Evolutionary conservation across 768 basidiomycete genomes (phyloP).

Genomic region (Mycena vulgaris): DNA sequence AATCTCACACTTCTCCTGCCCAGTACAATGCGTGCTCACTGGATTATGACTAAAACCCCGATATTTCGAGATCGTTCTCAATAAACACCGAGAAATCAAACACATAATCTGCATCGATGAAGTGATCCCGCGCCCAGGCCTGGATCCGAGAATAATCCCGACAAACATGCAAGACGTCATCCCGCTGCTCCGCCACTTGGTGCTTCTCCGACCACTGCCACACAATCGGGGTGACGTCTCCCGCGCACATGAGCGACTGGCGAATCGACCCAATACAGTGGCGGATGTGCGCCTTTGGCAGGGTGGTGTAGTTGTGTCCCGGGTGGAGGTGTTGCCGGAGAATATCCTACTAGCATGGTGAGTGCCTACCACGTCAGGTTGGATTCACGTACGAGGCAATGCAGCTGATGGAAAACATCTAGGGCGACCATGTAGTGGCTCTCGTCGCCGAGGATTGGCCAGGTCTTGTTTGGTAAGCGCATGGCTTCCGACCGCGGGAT

Average conservation of each 20-base stretch:
- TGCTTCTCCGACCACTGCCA: conserved; percentile 22
- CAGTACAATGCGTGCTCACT: too few relatives aligned
- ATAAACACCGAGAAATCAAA: neutral
- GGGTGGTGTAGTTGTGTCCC: conserved; percentile 40
- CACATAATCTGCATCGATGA: too few relatives aligned
- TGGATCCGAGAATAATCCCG: conserved; percentile 3
- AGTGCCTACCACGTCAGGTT: too few relatives aligned
- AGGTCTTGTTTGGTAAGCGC: conserved; percentile 43
- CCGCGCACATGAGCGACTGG: conserved; percentile 43
- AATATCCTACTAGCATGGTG: conserved; percentile 27
- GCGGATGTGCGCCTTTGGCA: neutral
- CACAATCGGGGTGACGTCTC: conserved; percentile 42
- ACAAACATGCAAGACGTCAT: conserved; percentile 25
- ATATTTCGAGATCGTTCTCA: too few relatives aligned
- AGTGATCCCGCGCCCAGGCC: conserved; percentile 7
- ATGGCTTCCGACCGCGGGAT: conserved; percentile 41
- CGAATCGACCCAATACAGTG: conserved; percentile 47
- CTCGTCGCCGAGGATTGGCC: conserved; percentile 43
- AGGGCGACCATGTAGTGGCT: conserved; percentile 42
- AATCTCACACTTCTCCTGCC: too few relatives aligned
- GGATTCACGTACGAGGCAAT: conserved; percentile 44
- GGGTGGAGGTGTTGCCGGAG: conserved; percentile 41
- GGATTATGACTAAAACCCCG: too few relatives aligned
- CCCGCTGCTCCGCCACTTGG: conserved; percentile 9
- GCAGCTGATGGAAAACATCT: conserved; percentile 49